Evolutionary conservation across 257 asterid species (phyloP).

Genomic region (Nemophila menziesii): DNA sequence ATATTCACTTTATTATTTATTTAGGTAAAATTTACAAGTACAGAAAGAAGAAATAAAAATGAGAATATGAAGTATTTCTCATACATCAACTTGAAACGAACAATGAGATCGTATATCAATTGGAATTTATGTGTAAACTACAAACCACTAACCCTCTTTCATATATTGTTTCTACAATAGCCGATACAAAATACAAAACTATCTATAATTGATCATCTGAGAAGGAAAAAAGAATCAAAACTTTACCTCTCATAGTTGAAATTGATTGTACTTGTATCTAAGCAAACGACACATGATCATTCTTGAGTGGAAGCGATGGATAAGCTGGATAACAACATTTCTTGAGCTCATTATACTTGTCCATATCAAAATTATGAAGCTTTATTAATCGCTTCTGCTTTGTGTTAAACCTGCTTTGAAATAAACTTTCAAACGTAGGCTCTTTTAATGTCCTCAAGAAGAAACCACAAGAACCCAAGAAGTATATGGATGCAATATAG

Average conservation of each 20-base stretch:
- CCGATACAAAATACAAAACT: neutral
- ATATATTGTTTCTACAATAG: neutral
- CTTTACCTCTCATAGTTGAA: too few species aligned
- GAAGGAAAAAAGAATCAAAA: too few species aligned
- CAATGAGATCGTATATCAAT: neutral
- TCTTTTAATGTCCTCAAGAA: slow-evolving; percentile 47
- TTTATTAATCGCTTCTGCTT: slow-evolving; percentile 51
- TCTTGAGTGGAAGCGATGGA: too few species aligned
- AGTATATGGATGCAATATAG: slow-evolving; percentile 33
- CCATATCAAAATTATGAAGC: slow-evolving; percentile 28
- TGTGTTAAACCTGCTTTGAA: slow-evolving; percentile 35
- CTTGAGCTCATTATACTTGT: slow-evolving; percentile 28
- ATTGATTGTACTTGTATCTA: neutral
- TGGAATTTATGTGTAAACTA: neutral
- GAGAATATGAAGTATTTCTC: too few species aligned
- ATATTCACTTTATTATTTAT: too few species aligned
- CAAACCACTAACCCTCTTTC: neutral
- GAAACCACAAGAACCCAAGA: slow-evolving; percentile 42
- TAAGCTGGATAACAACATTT: slow-evolving; percentile 11
- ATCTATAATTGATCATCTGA: neutral
- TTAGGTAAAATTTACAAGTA: too few species aligned
- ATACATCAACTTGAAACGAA: neutral
- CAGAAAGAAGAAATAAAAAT: too few species aligned
- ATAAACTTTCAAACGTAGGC: slow-evolving; percentile 51
- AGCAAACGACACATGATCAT: neutral